These are phyloP conservation scores for Pelargonium nanum DNA, from an alignment of 345 rosid species.

Conservation along the genomic window DNA sequence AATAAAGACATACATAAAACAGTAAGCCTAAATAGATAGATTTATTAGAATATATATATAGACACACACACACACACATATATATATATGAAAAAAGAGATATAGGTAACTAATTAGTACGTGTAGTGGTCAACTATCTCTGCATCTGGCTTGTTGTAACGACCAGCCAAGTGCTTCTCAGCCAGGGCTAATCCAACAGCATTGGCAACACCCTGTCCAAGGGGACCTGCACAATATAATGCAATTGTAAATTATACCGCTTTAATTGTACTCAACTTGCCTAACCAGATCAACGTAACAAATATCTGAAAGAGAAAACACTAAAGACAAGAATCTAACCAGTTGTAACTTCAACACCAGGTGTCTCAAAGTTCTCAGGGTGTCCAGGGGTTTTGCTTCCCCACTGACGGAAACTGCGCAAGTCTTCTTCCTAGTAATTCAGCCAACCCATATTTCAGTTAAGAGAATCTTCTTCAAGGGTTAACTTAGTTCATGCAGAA, in stretches of 20 bases:
- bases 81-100: background rate
- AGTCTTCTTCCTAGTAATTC: conserved; percentile 69
- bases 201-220: conserved; percentile 87
- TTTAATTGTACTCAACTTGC: background rate
- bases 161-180: conserved; percentile 85
- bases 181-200: conserved; percentile 95
- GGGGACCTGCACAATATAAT: conserved; percentile 50
- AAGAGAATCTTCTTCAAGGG: background rate
- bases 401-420: conserved; percentile 86
- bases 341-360: conserved; percentile 97
- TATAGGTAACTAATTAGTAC: conserved; percentile 20
- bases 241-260: background rate
- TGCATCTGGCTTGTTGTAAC: conserved; percentile 70
- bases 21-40: conserved; percentile 4
- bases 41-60: background rate
- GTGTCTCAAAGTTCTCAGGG: conserved; percentile 99
- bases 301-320: background rate
- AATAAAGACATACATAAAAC: conserved; percentile 3
- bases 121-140: conserved; percentile 88
- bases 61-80: no score
- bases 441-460: background rate
- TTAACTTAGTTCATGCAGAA: background rate
- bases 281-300: background rate
- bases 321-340: conserved; percentile 32
- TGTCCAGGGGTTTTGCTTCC: conserved; percentile 98